Base-by-base conservation (phyloP, 2,329 filamentous ascomycete genomes). In the Pyrenochaeta sp. region DNA sequence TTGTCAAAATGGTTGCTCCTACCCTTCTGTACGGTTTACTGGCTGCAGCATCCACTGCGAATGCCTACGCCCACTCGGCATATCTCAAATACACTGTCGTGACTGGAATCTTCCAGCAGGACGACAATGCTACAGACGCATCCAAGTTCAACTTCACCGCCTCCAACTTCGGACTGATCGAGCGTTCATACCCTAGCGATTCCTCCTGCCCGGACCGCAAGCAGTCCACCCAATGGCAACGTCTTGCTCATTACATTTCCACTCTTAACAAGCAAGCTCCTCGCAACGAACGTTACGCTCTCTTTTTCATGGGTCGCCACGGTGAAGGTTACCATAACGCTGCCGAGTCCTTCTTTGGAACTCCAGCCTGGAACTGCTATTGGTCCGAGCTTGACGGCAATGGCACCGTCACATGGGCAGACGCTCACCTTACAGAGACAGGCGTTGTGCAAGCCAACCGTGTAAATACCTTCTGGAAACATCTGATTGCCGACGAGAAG, bases 341-440 rank as follows among this genome's bases (percentile, higher is more conserved):
- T 6, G 86, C 85, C 10, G 83, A 88, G 68, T 74, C 75, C 19
- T 86, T 77, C 64, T 89, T 87, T 55, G 85, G 85, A 32, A 88
- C 85, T 0, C 79, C 82, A 1, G 82, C 81, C 3, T 89, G 86
- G 86, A 85, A 89, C 70, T 80, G 83, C 66, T 87, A 88, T 73
- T 89, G 84, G 84, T 78, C 81, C 4, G 75, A 81, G 47, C 75
- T 79, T 1, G 79, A 86, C 23, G 86, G 86, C 51, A 87, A 89
- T 59, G 78, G 73, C 31, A 87, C 84, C 2, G 71, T 75, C 2
- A 72, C 71, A 19, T 89, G 86, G 86, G 75, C 80, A 3, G 86
- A 89, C 55, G 77, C 87, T 1, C 74, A 80, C 9, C 76, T 89
- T 29, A 88, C 85, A 0, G 65, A 74, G 1, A 72, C 71, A 0